phyloP scores from a whole-genome alignment of 1,284 basidiomycete species.

The Heliocybe sulcata region DNA sequence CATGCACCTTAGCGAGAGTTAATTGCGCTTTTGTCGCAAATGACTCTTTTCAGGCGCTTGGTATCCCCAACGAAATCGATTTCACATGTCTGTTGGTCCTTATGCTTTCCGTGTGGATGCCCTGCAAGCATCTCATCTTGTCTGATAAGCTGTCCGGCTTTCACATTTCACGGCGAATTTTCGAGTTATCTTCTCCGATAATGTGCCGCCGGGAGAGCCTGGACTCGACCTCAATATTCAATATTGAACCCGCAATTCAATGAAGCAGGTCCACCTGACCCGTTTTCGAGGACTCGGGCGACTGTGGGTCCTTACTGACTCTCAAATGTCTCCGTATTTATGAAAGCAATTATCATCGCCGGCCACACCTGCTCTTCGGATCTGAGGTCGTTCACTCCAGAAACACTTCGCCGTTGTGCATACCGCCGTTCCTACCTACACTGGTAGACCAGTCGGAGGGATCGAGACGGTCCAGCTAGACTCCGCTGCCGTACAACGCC shows the following conservation, averaged over 20 bases:
- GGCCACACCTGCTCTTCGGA: too few species aligned
- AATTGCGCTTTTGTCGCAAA: neutral
- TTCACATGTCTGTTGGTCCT: neutral
- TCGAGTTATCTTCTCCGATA: neutral
- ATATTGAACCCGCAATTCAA: too few species aligned
- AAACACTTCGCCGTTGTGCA: too few species aligned
- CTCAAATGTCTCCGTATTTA: too few species aligned
- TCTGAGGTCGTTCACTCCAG: too few species aligned
- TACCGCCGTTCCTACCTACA: neutral
- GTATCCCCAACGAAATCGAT: neutral
- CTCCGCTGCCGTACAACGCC: neutral
- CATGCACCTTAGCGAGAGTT: too few species aligned
- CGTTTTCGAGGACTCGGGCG: too few species aligned
- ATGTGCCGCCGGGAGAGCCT: too few species aligned
- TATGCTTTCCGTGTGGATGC: neutral
- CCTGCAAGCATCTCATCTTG: neutral
- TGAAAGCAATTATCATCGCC: too few species aligned
- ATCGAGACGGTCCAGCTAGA: neutral
- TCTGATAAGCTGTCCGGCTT: neutral
- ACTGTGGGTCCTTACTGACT: too few species aligned
- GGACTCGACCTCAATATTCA: too few species aligned
- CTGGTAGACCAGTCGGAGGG: neutral
- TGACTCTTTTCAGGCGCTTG: neutral
- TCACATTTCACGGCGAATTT: neutral
- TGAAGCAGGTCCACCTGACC: too few species aligned